These are phyloP conservation scores for Boechera divaricarpa DNA, from an alignment of 345 rosid species.

Conservation along the genomic window DNA sequence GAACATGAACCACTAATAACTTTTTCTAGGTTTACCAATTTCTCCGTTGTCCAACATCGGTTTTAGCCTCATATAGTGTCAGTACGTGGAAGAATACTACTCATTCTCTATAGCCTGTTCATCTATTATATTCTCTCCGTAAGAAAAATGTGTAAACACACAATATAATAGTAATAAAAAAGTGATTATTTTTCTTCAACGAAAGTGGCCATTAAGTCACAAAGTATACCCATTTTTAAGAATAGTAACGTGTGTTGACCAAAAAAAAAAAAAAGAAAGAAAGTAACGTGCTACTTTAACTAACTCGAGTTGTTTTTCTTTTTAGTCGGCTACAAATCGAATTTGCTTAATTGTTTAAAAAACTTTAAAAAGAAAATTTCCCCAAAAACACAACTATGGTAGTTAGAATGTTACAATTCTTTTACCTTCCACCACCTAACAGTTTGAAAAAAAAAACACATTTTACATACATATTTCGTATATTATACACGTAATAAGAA, in stretches of 20 bases:
- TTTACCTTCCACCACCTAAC: slow-evolving; percentile 22
- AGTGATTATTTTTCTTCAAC: too few relatives aligned
- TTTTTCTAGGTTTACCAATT: too few relatives aligned
- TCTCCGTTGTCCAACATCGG: too few relatives aligned
- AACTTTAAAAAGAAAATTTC: not conserved
- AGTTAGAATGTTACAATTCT: slow-evolving; percentile 1
- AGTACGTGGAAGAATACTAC: too few relatives aligned
- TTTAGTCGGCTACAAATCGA: not conserved
- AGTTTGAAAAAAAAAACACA: not conserved
- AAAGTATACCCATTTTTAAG: not conserved
- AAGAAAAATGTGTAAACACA: too few relatives aligned
- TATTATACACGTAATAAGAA: slow-evolving; percentile 2
- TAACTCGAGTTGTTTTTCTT: not conserved
- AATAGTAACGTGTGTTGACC: too few relatives aligned
- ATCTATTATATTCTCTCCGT: too few relatives aligned
- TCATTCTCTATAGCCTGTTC: too few relatives aligned
- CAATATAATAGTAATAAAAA: too few relatives aligned
- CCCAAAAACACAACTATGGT: not conserved
- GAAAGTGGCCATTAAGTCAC: not conserved
- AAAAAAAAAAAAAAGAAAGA: too few relatives aligned
- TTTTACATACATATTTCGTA: not conserved
- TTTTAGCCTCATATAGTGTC: too few relatives aligned
- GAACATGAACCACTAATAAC: too few relatives aligned
- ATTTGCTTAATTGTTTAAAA: not conserved
- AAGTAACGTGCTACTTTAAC: not conserved